Percentiles rank a stretch among this genome's conserved stretches.
These are phyloP conservation scores for Volutella citrinella DNA, from an alignment of 2,329 filamentous ascomycete species.

Conservation along the genomic window DNA sequence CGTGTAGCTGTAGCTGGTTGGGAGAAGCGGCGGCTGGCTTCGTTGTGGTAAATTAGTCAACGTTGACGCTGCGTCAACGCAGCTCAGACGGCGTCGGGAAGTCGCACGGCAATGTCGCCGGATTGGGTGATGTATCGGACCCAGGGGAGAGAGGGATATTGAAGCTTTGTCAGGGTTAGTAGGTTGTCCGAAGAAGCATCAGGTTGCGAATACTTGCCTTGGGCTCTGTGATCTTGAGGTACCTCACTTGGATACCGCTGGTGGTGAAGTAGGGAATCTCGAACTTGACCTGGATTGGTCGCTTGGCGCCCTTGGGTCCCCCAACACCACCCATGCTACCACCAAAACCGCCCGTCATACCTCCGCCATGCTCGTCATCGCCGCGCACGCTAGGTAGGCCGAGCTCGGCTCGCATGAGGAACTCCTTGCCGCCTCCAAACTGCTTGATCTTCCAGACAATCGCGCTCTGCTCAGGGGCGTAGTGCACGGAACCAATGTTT, in stretches of 20 bases:
- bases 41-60: slow-evolving; percentile 7
- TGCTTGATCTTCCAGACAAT: slow-evolving; percentile 99
- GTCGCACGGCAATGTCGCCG: slow-evolving; percentile 89
- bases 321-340: slow-evolving; percentile 92
- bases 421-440: slow-evolving; percentile 97
- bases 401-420: slow-evolving; percentile 95
- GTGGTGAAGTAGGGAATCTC: slow-evolving; percentile 99
- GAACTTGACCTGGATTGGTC: slow-evolving; percentile 98
- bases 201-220: slow-evolving; percentile 65
- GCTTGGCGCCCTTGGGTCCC: slow-evolving; percentile 78
- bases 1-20: too few species aligned
- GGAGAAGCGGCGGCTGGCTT: slow-evolving; percentile 6
- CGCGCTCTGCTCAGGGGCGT: slow-evolving; percentile 93
- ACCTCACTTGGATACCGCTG: slow-evolving; percentile 95
- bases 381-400: slow-evolving; percentile 91
- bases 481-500: slow-evolving; percentile 96
- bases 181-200: background rate
- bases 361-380: slow-evolving; percentile 91
- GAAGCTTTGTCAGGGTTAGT: slow-evolving; percentile 57
- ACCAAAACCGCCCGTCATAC: slow-evolving; percentile 96
- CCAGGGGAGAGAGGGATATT: slow-evolving; percentile 98
- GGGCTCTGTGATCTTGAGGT: slow-evolving; percentile 98
- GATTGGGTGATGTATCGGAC: slow-evolving; percentile 98
- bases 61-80: background rate
- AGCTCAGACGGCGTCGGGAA: slow-evolving; percentile 85